Evolutionary conservation across 1,139 yeast species (phyloP).

Genomic region (Hemisphaericaspora xylofermentans): DNA sequence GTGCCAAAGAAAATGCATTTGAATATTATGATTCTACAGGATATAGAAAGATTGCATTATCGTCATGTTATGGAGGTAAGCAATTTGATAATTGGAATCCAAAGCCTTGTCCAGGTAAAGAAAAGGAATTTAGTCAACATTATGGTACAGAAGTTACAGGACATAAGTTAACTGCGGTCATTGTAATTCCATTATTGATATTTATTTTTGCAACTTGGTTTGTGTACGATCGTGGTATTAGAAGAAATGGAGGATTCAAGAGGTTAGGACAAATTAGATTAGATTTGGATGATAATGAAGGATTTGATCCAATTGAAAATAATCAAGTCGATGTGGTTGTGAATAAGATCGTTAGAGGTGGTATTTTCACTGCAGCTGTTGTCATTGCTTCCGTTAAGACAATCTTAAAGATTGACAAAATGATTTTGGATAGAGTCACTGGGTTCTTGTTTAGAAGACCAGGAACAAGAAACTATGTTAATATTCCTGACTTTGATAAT

Average conservation of each 20-base stretch:
- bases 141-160: constrained; percentile 62
- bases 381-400: constrained; percentile 42
- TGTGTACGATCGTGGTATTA: constrained; percentile 77
- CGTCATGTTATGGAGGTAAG: constrained; percentile 47
- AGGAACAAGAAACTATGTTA: constrained; percentile 44
- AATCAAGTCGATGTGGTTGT: constrained; percentile 63
- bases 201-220: constrained; percentile 64
- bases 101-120: constrained; percentile 86
- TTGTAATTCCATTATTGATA: constrained; percentile 57
- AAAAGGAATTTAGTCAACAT: constrained; percentile 57
- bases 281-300: constrained; percentile 69
- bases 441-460: constrained; percentile 40
- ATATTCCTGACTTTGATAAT: constrained; percentile 47
- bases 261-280: constrained; percentile 85
- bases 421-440: constrained; percentile 35
- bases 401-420: constrained; percentile 33
- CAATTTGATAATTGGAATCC: constrained; percentile 64
- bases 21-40: constrained; percentile 54
- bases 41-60: constrained; percentile 44
- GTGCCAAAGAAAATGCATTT: constrained; percentile 54
- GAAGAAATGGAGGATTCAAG: constrained; percentile 77
- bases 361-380: constrained; percentile 53
- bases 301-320: constrained; percentile 62
- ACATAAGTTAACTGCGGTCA: constrained; percentile 48
- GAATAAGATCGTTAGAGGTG: constrained; percentile 59